Evolutionary conservation across 257 asterid species (phyloP), one percentile per base, ranked within the genome.

Genomic region (Nicotiana tabacum): DNA sequence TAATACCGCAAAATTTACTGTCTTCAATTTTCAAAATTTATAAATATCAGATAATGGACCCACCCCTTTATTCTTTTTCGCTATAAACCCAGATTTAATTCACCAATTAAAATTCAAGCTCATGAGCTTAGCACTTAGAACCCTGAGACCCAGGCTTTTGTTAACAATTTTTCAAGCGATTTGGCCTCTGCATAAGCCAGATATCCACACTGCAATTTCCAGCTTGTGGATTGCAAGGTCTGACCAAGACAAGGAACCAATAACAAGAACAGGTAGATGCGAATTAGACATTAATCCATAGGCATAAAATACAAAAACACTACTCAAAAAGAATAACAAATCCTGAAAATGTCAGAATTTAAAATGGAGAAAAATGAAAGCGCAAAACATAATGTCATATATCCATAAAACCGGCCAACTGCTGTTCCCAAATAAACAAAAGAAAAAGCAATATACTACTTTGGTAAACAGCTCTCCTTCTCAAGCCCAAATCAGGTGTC

Each of bases 401-500:
- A 17, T 27, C 35, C 64, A 51, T 51, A 35, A 27, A 15, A 27
- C n/a, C 61, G 1, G 21, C 78, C 37, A 43, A 21, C 13, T 21
- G 10, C 15, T 1, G 24, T 46, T 13, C 39, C 78, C 79, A 72
- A 43, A 43, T 39, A 46, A 46, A 72, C 13, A 35, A 46, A 46
- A 46, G 13, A n/a, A 46, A 6, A 24, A 72, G 11, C 27, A 13
- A 72, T 13, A 48, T 48, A 24, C 27, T 72, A 21, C 78, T 21
- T 24, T 0, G 46, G 78, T 27, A 72, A 43, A 16, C 58, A 69
- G 43, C 58, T 12, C 21, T 12, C 5, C 56, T 17, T 37, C n/a
- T 69, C 62, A 79, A 77, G 66, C 30, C n/a, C 57, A 80, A 78
- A 87, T 92, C 90, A 95, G 85, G 97, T 90, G 82, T 93, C 98